Base-by-base conservation (phyloP, 192 early-diverging fungal species). In the Phycomyces nitens region DNA sequence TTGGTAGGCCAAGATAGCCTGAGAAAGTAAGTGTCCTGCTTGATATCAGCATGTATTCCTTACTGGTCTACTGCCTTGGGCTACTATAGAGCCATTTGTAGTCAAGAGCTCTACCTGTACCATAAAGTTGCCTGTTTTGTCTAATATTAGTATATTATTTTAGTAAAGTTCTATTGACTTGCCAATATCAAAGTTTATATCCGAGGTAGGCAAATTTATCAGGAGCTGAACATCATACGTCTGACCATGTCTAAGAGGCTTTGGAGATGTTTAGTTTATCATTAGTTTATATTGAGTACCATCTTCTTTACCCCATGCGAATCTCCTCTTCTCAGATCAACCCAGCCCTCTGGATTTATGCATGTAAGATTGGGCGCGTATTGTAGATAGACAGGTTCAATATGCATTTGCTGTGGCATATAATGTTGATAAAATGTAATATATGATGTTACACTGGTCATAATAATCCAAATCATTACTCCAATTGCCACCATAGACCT, bases 61-160 rank as follows among this genome's bases (percentile, higher is more conserved):
- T 75, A 83, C 79, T 18, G 82, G 80, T 34, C 80, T 57, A 61
- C 74, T 74, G 1, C 77, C 75, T 42, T 40, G 58, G 64, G 64
- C 58, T 23, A 84, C 64, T 0, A 70, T 74, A 18, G 71, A 66
- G 38, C 76, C 77, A 24, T 75, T 68, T 2, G 58, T 65, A 38
- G 61, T 49, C 26, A 60, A 58, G 11, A 77, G 41, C 18, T 62
- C 44, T 5, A 77, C 40, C 43, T 54, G 20, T 8, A 77, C 52
- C 76, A 77, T 77, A 60, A 77, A 77, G 50, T 77, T 77, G 27
- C 75, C 75, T 76, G 18, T 22, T n/a, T n/a, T n/a, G n/a, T n/a
- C n/a, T n/a, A n/a, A n/a, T n/a, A n/a, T n/a, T n/a, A n/a, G n/a
- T n/a, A n/a, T n/a, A 20, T 39, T 24, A 22, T 20, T 29, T 9